These are phyloP conservation scores for Salisapilia sapeloensis DNA, from an alignment of 352 stramenopile species.

Conservation along the genomic window DNA sequence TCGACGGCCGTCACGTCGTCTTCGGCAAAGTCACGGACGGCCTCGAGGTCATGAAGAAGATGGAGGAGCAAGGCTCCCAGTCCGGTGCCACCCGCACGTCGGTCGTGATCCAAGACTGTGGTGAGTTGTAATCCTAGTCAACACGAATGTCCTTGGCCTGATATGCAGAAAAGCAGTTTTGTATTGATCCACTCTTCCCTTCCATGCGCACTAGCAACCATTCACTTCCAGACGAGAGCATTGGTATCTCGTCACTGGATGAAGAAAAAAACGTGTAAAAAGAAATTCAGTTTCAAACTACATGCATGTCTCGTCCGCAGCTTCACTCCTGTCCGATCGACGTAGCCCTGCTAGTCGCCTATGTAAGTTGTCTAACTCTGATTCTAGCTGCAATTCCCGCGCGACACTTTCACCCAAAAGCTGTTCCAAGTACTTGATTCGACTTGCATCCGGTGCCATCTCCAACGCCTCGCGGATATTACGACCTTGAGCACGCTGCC, in stretches of 20 bases:
- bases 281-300: too few relatives aligned
- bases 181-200: too few relatives aligned
- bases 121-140: too few relatives aligned
- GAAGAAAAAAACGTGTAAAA: too few relatives aligned
- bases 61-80: constrained; percentile 88
- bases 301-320: too few relatives aligned
- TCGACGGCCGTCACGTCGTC: constrained; percentile 81
- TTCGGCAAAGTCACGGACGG: constrained; percentile 91
- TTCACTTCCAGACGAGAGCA: too few relatives aligned
- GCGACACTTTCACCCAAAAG: constrained; percentile 67
- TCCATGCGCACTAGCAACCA: too few relatives aligned
- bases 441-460: constrained; percentile 58
- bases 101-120: constrained; percentile 92
- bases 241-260: too few relatives aligned
- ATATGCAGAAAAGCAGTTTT: too few relatives aligned
- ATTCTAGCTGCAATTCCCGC: constrained; percentile 68
- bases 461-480: constrained; percentile 64
- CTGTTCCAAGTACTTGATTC: constrained; percentile 80
- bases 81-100: constrained; percentile 77
- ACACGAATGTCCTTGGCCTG: too few relatives aligned
- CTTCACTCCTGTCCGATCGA: too few relatives aligned
- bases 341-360: too few relatives aligned
- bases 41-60: constrained; percentile 91
- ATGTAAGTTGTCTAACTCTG: constrained; percentile 52
- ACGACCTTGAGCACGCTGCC: constrained; percentile 54